These are phyloP conservation scores for Amyloporia xantha DNA, from an alignment of 768 basidiomycete genomes.

Conservation along the genomic window DNA sequence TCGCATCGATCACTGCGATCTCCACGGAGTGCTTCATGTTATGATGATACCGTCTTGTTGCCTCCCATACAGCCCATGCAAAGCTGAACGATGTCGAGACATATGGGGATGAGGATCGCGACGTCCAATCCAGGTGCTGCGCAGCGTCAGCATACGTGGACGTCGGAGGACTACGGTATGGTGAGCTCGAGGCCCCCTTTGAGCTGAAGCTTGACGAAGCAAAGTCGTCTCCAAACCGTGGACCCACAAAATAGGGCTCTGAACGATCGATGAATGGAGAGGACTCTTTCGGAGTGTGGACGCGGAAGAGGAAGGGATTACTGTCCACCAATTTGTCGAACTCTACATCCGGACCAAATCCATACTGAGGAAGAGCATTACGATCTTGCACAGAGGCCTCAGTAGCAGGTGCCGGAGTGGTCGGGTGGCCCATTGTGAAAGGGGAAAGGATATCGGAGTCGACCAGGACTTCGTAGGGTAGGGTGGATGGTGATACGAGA, in stretches of 20 bases:
- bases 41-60: constrained; percentile 62
- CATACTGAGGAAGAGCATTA: constrained; percentile 57
- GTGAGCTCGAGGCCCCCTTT: constrained; percentile 18
- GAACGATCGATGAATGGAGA: constrained; percentile 44
- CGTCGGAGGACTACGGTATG: constrained; percentile 21
- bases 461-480: not conserved
- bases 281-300: constrained; percentile 65
- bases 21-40: constrained; percentile 71
- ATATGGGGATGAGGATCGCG: constrained; percentile 60
- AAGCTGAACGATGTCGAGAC: constrained; percentile 78
- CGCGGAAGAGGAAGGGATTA: constrained; percentile 74
- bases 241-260: constrained; percentile 65
- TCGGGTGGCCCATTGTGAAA: constrained; percentile 1
- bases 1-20: constrained; percentile 73
- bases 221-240: constrained; percentile 45
- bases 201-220: constrained; percentile 20
- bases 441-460: not conserved
- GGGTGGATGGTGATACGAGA: not conserved
- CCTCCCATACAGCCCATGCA: constrained; percentile 80
- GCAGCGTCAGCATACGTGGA: constrained; percentile 56
- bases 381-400: constrained; percentile 13
- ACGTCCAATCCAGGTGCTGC: constrained; percentile 73
- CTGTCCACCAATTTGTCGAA: constrained; percentile 55
- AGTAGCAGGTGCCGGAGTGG: not conserved
- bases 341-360: constrained; percentile 56